Evolutionary conservation across 164 flowering plant genomes (phyloP), one percentile per base, ranked within the genome.

Genomic region (Stephania cephalantha): DNA sequence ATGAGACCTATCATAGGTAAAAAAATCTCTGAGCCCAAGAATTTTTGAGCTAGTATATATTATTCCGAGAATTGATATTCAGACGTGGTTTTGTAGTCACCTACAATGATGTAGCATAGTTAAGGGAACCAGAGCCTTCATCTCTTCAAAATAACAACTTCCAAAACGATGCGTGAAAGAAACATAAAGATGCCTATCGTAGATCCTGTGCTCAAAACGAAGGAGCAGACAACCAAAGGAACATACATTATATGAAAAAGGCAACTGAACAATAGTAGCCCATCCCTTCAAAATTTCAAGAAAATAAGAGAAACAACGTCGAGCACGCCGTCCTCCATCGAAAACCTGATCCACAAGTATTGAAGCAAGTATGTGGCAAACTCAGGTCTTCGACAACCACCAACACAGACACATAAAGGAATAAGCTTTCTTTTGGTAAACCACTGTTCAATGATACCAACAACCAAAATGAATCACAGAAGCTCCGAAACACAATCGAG

Each of bases 371-470:
- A 69, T 29, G 71, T 67, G 68, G 66, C 73, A 29, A 78, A 78
- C 44, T 70, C 42, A 64, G 20, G 53, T 15, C 66, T 74, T 31
- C 82, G 78, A 71, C 78, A 79, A 71, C 77, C 83, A 46, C 82
- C 82, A 61, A 70, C 71, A 25, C 77, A 77, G 67, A 73, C 83
- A 64, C 90, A 94, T 0, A 88, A 83, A 83, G 95, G 93, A 79
- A 76, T 87, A 46, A 86, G 69, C 68, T 79, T 83, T 73, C 79
- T 87, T 76, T 79, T 70, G 85, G 75, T 44, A 85, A 83, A 15
- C 52, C 83, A 50, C 13, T 84, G 7, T 46, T 29, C 17, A 71
- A 71, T 63, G 63, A 77, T 52, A 46, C 78, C 7, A 73, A 71
- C 66, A 76, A 69, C 46, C 69, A 50, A 69, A 71, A 25, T 69